These are phyloP conservation scores for Aureobasidium sp. DNA, from an alignment of 2,329 filamentous ascomycete species.

Conservation along the genomic window DNA sequence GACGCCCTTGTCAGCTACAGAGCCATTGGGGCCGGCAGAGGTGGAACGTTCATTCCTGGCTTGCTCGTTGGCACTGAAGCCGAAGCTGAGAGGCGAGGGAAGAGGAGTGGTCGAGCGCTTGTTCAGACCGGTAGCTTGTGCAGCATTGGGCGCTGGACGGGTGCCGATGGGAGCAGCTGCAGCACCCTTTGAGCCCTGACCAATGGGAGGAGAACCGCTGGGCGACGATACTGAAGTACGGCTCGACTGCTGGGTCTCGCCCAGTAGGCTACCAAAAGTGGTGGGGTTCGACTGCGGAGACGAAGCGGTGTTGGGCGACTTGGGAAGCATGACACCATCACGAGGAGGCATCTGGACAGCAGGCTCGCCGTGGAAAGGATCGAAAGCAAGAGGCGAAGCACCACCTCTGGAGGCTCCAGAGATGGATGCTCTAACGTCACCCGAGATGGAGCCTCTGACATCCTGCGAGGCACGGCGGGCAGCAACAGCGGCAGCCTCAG, in stretches of 20 bases:
- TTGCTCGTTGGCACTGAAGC: conserved; percentile 54
- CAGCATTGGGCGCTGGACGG: conserved; percentile 54
- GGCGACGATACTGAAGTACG: conserved; percentile 83
- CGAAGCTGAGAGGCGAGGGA: conserved; percentile 76
- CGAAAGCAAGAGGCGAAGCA: conserved; percentile 72
- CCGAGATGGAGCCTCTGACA: conserved; percentile 49
- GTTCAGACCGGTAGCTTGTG: conserved; percentile 47
- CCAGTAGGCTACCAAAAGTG: conserved; percentile 39
- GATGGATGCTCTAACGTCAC: not conserved
- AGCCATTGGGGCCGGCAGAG: conserved; percentile 52
- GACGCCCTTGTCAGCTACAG: conserved; percentile 37
- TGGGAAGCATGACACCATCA: conserved; percentile 26
- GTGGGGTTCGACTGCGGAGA: conserved; percentile 66
- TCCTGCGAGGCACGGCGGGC: conserved; percentile 55
- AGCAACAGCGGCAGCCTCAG: conserved; percentile 58
- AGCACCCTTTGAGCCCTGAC: conserved; percentile 48
- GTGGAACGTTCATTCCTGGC: conserved; percentile 44
- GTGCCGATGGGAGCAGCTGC: conserved; percentile 74
- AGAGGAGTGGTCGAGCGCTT: conserved; percentile 86
- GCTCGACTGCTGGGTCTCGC: conserved; percentile 48
- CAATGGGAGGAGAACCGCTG: conserved; percentile 64
- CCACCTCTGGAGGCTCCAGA: conserved; percentile 51
- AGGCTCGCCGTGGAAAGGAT: conserved; percentile 54
- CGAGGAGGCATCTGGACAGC: conserved; percentile 45
- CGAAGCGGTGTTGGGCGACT: conserved; percentile 71